These are phyloP conservation scores for Phytopythium boreale DNA, from an alignment of 352 stramenopile genomes.

Conservation along the genomic window DNA sequence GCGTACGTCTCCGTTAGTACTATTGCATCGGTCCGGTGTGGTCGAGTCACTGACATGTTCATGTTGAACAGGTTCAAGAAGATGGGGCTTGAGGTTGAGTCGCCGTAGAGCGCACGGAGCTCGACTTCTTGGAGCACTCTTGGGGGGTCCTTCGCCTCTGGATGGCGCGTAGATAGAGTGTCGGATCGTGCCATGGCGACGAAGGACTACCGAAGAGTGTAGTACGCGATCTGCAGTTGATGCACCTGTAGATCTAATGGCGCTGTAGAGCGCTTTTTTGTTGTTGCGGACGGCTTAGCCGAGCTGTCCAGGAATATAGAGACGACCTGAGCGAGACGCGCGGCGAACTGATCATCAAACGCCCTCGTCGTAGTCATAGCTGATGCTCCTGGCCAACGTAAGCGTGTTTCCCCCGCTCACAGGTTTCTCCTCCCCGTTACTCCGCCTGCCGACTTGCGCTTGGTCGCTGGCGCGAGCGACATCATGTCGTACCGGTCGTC, in stretches of 20 bases:
- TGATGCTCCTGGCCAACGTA: too few relatives aligned
- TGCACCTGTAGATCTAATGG: neutral
- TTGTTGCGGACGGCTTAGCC: neutral
- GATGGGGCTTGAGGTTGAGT: slow-evolving; percentile 61
- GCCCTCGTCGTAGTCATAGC: neutral
- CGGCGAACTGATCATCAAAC: neutral
- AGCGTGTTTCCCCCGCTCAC: neutral
- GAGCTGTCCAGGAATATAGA: slow-evolving; percentile 6
- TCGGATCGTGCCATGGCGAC: neutral
- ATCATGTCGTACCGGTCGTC: slow-evolving; percentile 88
- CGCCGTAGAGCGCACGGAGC: slow-evolving; percentile 20
- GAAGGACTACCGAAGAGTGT: neutral
- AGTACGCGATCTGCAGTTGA: neutral
- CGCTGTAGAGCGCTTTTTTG: neutral
- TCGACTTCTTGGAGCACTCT: neutral
- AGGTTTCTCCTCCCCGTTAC: slow-evolving; percentile 7
- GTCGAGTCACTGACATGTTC: slow-evolving; percentile 1
- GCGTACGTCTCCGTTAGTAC: slow-evolving; percentile 43
- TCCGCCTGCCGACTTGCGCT: slow-evolving; percentile 25
- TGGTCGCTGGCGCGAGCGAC: slow-evolving; percentile 58
- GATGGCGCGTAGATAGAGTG: neutral
- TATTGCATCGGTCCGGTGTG: neutral
- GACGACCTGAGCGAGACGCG: neutral
- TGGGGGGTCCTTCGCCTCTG: neutral
- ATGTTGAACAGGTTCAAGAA: slow-evolving; percentile 50